Evolutionary conservation across 352 stramenopile species (phyloP), one percentile per base, ranked within the genome.

Genomic region (Elongisporangium undulatum): DNA sequence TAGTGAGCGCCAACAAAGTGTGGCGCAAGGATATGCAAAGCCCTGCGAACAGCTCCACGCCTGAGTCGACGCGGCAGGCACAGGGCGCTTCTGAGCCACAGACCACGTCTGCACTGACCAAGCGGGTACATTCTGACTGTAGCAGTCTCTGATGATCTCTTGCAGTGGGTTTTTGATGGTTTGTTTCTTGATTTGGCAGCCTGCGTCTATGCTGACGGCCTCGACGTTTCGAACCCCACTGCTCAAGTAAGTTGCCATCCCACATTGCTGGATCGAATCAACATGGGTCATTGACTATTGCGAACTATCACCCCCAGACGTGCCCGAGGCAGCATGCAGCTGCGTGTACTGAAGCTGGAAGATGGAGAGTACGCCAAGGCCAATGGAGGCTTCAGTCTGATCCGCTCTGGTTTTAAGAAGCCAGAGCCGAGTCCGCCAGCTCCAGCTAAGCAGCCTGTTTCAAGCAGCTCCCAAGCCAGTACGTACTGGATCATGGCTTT

Each of bases 341-440:
- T 79, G 39, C 75, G 79, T 56, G 58, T 87, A 55, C 61, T 91
- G 6, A 68, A 68, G 15, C 54, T 92, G 13, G 77, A 89, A 53
- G 83, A 89, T 29, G 79, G 83, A 17, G 77, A 87, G 62, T 93
- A 91, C 61, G 60, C 75, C n/a, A 93, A 90, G 56, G 77, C 71
- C 0, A 85, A 83, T 48, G 81, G 79, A 53, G 83, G 83, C 17
- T 91, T 89, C 56, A 86, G 75, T 63, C 78, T 93, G 55, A 67
- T 90, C 12, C 79, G 83, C 4, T 71, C 79, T 1, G 79, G 72
- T 23, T 68, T 82, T 15, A 83, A 79, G 57, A 81, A 75, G 56
- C 55, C 63, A 2, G 50, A 38, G 15, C 38, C 19, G 12, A 39
- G 56, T 45, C 6, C 26, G 9, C 17, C 13, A 45, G 34, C 34